Evolutionary conservation across 2,329 filamentous ascomycete genomes (phyloP), one percentile per base, ranked within the genome.

Genomic region (Aspergillus ochraceoroseus): DNA sequence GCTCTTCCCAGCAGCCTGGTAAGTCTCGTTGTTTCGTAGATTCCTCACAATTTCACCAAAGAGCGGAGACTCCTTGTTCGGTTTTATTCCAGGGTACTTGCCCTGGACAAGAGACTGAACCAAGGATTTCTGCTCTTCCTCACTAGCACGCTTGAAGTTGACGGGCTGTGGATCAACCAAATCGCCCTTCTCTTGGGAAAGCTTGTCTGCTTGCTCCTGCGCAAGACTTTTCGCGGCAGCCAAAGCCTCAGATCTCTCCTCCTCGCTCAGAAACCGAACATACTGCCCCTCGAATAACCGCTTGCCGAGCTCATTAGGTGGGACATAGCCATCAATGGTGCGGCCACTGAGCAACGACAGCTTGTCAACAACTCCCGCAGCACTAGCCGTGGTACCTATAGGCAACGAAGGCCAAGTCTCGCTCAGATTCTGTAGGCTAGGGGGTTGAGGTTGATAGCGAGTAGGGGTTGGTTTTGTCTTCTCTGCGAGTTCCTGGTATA

Each of bases 1-100:
- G 26, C 52, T 57, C 43, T 68, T 66, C 12, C 58, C 56, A 6
- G 56, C 42, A 11, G 54, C 56, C n/a, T 60, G 57, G 49, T 67
- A 70, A 9, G 64, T 69, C 29, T 57, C 57, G 34, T 70, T 70
- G 38, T 65, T 67, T n/a, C 53, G 49, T 15, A 68, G 54, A 41
- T 63, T 64, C 37, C 53, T 61, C 14, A 57, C 28, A 26, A 68
- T 56, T 32, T 62, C 56, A 12, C 49, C 51, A 27, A 66, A 32
- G 11, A 65, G 45, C 14, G 60, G 50, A 14, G 47, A 49, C 23
- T 59, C 54, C 11, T 39, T 46, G 18, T 38, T 36, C 27, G 45
- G 31, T n/a, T 47, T 22, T 7, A 42, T 35, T 13, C 46, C 39
- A 6, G 58, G 52, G 32, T 68, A 68, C 27, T 57, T 55, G 7